These are phyloP conservation scores for Yamadazyma diospyri DNA, from an alignment of 1,139 yeast species.

Conservation along the genomic window DNA sequence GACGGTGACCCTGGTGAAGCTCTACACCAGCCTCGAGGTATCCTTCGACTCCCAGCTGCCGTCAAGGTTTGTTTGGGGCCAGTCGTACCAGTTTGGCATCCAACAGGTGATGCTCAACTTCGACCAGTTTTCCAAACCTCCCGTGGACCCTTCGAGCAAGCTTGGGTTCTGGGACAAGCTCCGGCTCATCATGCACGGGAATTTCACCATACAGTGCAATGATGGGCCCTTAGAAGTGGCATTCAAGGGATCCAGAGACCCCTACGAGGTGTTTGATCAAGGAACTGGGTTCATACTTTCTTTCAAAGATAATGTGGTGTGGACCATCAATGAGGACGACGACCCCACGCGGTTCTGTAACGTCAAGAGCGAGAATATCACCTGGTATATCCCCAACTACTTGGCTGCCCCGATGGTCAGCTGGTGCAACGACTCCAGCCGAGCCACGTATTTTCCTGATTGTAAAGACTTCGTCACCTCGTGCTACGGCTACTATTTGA, in stretches of 20 bases:
- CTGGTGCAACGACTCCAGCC: slow-evolving; percentile 54
- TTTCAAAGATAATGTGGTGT: slow-evolving; percentile 35
- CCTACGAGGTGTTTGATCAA: slow-evolving; percentile 37
- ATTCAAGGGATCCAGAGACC: slow-evolving; percentile 46
- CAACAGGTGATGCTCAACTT: slow-evolving; percentile 77
- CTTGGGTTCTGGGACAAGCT: slow-evolving; percentile 62
- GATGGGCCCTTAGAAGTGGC: slow-evolving; percentile 52
- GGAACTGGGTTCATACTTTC: slow-evolving; percentile 41
- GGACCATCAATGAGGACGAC: slow-evolving; percentile 41
- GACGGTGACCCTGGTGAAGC: slow-evolving; percentile 73
- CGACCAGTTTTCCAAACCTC: slow-evolving; percentile 81
- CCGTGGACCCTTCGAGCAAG: slow-evolving; percentile 60
- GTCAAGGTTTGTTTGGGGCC: slow-evolving; percentile 81
- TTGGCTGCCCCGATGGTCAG: slow-evolving; percentile 53
- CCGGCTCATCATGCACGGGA: slow-evolving; percentile 48
- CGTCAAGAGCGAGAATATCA: slow-evolving; percentile 33
- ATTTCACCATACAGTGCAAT: slow-evolving; percentile 25
- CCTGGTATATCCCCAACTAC: slow-evolving; percentile 59
- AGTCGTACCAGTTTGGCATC: slow-evolving; percentile 78
- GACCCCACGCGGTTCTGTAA: slow-evolving; percentile 37
- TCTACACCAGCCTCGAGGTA: slow-evolving; percentile 60
- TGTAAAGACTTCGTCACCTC: slow-evolving; percentile 42
- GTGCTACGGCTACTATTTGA: slow-evolving; percentile 52
- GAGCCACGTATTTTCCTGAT: slow-evolving; percentile 43
- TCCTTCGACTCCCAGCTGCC: slow-evolving; percentile 55